phyloP scores from a whole-genome alignment of 345 rosid species.

The Raphanus raphanistrum region DNA sequence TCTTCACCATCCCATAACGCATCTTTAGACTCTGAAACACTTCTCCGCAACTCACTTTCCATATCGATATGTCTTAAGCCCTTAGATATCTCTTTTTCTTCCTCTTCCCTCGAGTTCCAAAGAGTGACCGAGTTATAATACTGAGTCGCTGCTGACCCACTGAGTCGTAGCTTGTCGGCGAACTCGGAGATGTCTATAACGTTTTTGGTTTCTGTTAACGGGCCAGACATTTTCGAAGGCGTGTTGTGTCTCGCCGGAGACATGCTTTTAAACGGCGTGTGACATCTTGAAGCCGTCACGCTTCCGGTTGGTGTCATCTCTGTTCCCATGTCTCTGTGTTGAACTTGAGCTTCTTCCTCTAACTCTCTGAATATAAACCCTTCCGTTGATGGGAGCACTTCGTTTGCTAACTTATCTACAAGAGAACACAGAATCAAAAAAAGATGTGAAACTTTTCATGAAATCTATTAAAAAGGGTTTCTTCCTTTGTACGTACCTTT shows the following conservation, averaged over 20 bases:
- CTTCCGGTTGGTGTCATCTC: conserved; percentile 95
- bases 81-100: conserved; percentile 83
- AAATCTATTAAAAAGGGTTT: conserved; percentile 8
- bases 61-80: conserved; percentile 80
- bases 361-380: conserved; percentile 73
- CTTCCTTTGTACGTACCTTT: conserved; percentile 61
- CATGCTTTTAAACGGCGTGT: conserved; percentile 62
- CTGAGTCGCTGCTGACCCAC: conserved; percentile 41
- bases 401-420: conserved; percentile 77
- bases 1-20: conserved; percentile 77
- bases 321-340: conserved; percentile 79
- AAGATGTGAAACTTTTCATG: neutral
- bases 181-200: conserved; percentile 62
- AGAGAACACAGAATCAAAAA: conserved; percentile 24
- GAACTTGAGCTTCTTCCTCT: conserved; percentile 44
- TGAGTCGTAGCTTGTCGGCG: conserved; percentile 63
- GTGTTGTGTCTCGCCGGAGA: conserved; percentile 96
- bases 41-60: conserved; percentile 47
- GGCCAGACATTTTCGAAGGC: conserved; percentile 85
- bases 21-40: conserved; percentile 62
- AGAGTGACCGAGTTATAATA: conserved; percentile 57
- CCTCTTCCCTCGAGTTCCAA: conserved; percentile 96
- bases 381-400: conserved; percentile 73
- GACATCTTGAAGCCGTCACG: conserved; percentile 77
- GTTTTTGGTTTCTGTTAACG: conserved; percentile 50